A percentile compares a stretch with the other conserved stretches of the same genome.
phyloP scores from a whole-genome alignment of 257 asterid genomes.

The Scutellaria baicalensis region DNA sequence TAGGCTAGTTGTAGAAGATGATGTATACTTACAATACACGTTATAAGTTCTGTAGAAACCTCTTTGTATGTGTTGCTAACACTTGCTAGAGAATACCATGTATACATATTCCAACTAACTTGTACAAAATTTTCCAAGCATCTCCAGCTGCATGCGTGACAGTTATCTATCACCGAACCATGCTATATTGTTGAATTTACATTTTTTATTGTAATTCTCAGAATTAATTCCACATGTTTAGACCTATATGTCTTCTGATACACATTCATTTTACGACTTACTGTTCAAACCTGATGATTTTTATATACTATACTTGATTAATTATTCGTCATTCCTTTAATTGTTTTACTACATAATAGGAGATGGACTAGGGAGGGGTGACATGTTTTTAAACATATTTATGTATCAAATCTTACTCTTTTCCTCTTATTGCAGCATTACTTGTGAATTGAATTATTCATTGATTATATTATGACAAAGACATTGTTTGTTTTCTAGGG shows the following conservation, averaged over 20 bases:
- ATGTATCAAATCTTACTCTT: neutral
- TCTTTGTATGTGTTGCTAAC: too few relatives aligned
- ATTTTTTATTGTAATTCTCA: neutral
- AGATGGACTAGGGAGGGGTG: neutral
- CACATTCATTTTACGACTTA: neutral
- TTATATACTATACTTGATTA: neutral
- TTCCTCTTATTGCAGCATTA: neutral
- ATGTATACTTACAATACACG: too few relatives aligned
- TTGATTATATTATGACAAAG: conserved; percentile 1
- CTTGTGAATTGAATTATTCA: neutral
- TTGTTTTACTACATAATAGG: neutral
- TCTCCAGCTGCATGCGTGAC: too few relatives aligned
- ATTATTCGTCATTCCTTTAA: neutral
- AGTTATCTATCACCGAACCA: neutral
- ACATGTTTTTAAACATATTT: neutral
- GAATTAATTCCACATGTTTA: neutral
- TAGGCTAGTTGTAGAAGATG: too few relatives aligned
- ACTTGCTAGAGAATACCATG: too few relatives aligned
- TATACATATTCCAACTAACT: too few relatives aligned
- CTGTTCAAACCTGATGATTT: neutral
- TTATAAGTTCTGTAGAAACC: too few relatives aligned
- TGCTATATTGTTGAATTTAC: neutral
- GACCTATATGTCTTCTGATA: neutral
- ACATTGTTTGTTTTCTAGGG: conserved; percentile 45
- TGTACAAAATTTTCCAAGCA: too few relatives aligned